Evolutionary conservation across 164 flowering plant species (phyloP).

Genomic region (Tetracentron sinense): DNA sequence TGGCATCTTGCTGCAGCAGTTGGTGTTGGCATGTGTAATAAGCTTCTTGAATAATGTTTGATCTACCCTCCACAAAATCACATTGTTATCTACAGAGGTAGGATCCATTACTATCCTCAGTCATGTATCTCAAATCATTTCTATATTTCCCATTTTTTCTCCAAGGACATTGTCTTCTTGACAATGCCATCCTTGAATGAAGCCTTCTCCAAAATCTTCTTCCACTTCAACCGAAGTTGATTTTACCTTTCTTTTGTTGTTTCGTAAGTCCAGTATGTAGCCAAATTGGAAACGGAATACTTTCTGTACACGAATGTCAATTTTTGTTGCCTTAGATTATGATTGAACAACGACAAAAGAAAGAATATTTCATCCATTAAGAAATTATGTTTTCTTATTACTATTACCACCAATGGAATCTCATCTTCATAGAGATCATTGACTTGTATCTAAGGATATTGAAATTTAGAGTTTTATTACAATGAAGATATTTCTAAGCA

Average conservation of each 20-base stretch:
- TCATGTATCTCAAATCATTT: too few relatives aligned
- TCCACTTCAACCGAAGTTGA: not conserved
- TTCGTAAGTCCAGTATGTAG: not conserved
- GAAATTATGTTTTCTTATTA: not conserved
- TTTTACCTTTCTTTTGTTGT: not conserved
- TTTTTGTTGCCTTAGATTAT: too few relatives aligned
- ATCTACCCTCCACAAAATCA: not conserved
- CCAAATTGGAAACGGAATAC: not conserved
- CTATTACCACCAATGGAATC: too few relatives aligned
- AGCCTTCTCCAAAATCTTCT: not conserved
- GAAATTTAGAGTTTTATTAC: too few relatives aligned
- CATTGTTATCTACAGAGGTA: not conserved
- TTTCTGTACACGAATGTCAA: not conserved
- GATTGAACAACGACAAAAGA: not conserved
- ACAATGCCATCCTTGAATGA: too few relatives aligned
- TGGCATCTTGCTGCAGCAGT: constrained; percentile 99
- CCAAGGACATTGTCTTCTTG: too few relatives aligned
- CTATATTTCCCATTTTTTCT: too few relatives aligned
- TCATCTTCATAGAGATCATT: too few relatives aligned
- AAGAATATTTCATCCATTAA: not conserved
- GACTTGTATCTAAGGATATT: too few relatives aligned
- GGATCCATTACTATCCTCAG: not conserved
- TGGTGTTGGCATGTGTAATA: constrained; percentile 85
- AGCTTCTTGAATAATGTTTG: constrained; percentile 66
- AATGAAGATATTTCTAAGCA: too few relatives aligned